phyloP scores from a whole-genome alignment of 768 basidiomycete genomes.

The Termitomyces sp. region DNA sequence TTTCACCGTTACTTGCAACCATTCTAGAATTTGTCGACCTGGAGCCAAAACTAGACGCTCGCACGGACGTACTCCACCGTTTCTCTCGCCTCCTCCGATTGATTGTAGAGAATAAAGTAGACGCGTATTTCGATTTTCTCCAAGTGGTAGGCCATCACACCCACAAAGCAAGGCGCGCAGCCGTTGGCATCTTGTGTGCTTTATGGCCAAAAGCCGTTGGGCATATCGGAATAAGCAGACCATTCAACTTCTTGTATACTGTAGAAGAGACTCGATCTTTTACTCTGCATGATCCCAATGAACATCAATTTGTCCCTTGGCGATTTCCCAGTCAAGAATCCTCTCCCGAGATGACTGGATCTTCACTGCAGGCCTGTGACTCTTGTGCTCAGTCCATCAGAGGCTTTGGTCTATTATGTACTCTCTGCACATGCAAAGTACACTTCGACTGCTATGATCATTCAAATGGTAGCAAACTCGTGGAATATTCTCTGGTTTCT shows the following conservation, averaged over 20 bases:
- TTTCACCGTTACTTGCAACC: slow-evolving; percentile 58
- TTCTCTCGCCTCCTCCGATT: slow-evolving; percentile 50
- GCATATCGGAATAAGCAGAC: slow-evolving; percentile 54
- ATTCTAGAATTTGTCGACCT: slow-evolving; percentile 55
- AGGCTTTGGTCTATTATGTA: slow-evolving; percentile 72
- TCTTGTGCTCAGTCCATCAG: slow-evolving; percentile 48
- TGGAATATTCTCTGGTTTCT: slow-evolving; percentile 44
- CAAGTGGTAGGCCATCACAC: slow-evolving; percentile 68
- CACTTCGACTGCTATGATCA: slow-evolving; percentile 81
- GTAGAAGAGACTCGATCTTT: slow-evolving; percentile 10
- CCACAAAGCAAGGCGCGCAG: slow-evolving; percentile 45
- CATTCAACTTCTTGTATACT: slow-evolving; percentile 38
- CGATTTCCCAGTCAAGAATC: slow-evolving; percentile 29
- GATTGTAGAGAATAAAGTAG: slow-evolving; percentile 54
- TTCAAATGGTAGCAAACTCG: slow-evolving; percentile 54
- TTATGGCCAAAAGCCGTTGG: slow-evolving; percentile 71
- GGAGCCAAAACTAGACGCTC: slow-evolving; percentile 19
- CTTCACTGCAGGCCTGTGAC: slow-evolving; percentile 44
- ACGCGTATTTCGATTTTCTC: slow-evolving; percentile 67
- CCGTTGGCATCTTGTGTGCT: slow-evolving; percentile 49
- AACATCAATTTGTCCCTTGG: slow-evolving; percentile 73
- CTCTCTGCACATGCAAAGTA: slow-evolving; percentile 62
- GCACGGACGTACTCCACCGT: slow-evolving; percentile 36
- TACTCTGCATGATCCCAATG: slow-evolving; percentile 22
- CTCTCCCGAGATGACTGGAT: slow-evolving; percentile 23